Conservation (phyloP, 805 yeast species). For the Ogataea kodamae region DNA sequence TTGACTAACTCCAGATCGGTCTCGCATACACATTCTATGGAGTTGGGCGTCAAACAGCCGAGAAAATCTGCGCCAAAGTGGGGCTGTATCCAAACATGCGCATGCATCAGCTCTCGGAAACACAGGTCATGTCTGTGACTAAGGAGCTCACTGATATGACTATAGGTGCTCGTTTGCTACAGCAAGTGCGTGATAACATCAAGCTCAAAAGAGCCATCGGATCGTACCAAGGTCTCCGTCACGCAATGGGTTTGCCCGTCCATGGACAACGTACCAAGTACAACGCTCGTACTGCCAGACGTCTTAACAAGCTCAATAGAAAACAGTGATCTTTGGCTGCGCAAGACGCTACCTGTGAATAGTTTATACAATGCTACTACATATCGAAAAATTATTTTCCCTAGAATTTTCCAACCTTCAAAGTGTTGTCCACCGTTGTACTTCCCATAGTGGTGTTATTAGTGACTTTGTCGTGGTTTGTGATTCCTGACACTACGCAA, state of each 20-base stretch:
- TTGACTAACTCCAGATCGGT: slow-evolving; percentile 40
- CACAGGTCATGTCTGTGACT: slow-evolving; percentile 78
- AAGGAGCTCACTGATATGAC: slow-evolving; percentile 82
- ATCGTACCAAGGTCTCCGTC: slow-evolving; percentile 84
- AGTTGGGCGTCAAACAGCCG: slow-evolving; percentile 72
- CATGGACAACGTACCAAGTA: slow-evolving; percentile 90
- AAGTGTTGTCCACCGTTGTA: slow-evolving; percentile 12
- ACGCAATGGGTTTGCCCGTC: slow-evolving; percentile 77
- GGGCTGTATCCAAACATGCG: slow-evolving; percentile 93
- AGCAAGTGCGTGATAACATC: slow-evolving; percentile 74
- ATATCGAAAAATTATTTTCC: slow-evolving; percentile 4
- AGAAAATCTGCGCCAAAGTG: slow-evolving; percentile 74
- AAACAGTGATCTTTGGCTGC: slow-evolving; percentile 7
- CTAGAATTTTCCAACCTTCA: slow-evolving; percentile 8
- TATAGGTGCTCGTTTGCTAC: slow-evolving; percentile 76
- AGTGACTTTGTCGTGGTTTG: slow-evolving; percentile 15
- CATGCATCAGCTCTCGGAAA: slow-evolving; percentile 87
- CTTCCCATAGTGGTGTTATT: slow-evolving; percentile 8
- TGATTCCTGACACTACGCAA: slow-evolving; percentile 17
- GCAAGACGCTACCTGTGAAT: not conserved
- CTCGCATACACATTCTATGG: slow-evolving; percentile 83
- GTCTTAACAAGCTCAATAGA: slow-evolving; percentile 74
- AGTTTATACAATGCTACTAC: not conserved
- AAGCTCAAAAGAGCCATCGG: slow-evolving; percentile 76
- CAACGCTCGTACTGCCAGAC: slow-evolving; percentile 86